Conservation (phyloP, 163 green algal genomes). For the Chlorella variabilis region DNA sequence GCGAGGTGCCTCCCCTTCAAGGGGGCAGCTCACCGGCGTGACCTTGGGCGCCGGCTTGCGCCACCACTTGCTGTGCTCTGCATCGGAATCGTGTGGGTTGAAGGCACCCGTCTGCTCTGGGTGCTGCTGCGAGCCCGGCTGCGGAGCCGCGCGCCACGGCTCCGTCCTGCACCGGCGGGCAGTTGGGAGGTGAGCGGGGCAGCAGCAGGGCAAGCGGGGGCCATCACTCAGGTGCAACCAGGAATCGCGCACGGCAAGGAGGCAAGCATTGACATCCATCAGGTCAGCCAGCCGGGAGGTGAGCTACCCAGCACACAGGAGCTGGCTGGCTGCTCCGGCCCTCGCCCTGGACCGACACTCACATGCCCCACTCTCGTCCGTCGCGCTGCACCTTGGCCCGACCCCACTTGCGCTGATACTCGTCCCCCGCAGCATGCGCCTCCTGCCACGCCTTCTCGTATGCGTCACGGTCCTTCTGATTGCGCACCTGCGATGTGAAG, state of each 20-base stretch:
- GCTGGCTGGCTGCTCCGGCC: too few species aligned
- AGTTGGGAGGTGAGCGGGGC: background rate
- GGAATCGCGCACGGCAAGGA: background rate
- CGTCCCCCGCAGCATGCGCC: constrained; percentile 12
- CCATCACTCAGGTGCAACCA: too few species aligned
- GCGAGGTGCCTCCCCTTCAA: too few species aligned
- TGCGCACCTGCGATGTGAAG: constrained; percentile 28
- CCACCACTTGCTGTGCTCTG: background rate
- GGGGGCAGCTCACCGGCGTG: constrained; percentile 7
- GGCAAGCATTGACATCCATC: background rate
- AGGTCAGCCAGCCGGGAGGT: too few species aligned
- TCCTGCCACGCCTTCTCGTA: constrained; percentile 45
- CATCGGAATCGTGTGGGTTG: background rate
- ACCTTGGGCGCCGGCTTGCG: constrained; percentile 8
- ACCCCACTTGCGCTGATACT: constrained; percentile 30
- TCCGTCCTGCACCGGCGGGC: constrained; percentile 8
- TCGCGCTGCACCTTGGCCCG: constrained; percentile 33
- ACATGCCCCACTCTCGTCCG: constrained; percentile 35
- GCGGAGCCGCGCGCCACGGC: constrained; percentile 18
- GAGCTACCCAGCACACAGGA: too few species aligned
- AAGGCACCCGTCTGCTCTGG: background rate
- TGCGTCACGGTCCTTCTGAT: constrained; percentile 29
- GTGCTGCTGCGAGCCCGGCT: background rate
- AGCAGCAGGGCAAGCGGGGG: background rate
- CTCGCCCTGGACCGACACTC: too few species aligned